Conservation (phyloP, 1,284 basidiomycete species). For the Coriolopsis trogii region DNA sequence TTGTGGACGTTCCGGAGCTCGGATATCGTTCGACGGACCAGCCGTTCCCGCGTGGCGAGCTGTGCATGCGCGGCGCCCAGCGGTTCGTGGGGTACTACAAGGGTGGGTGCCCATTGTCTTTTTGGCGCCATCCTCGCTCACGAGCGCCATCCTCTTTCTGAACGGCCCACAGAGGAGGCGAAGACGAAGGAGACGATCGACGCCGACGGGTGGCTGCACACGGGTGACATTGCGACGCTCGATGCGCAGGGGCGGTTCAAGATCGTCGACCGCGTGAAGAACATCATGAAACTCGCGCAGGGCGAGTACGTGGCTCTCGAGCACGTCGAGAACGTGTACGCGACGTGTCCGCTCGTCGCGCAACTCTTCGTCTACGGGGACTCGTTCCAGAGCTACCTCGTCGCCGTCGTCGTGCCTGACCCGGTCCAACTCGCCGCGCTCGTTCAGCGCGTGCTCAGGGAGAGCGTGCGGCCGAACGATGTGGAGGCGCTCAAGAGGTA, state of each 20-base stretch:
- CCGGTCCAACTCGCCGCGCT: slow-evolving; percentile 67
- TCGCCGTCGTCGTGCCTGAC: slow-evolving; percentile 86
- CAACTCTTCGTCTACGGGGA: slow-evolving; percentile 90
- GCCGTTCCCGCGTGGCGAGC: slow-evolving; percentile 91
- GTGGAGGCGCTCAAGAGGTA: slow-evolving; percentile 53
- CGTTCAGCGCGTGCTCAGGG: slow-evolving; percentile 60
- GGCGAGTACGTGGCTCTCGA: slow-evolving; percentile 99
- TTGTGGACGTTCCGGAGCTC: slow-evolving; percentile 89
- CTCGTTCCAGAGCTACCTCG: slow-evolving; percentile 80
- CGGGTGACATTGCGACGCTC: slow-evolving; percentile 87
- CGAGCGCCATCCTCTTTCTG: neutral
- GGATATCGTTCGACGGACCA: slow-evolving; percentile 87
- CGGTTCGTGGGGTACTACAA: slow-evolving; percentile 75
- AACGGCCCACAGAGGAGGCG: slow-evolving; percentile 55
- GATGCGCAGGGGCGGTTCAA: slow-evolving; percentile 82
- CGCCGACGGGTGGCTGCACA: slow-evolving; percentile 88
- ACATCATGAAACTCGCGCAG: slow-evolving; percentile 95
- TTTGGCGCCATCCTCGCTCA: neutral
- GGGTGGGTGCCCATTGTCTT: no score
- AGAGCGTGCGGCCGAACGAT: slow-evolving; percentile 57
- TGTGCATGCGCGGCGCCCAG: slow-evolving; percentile 73
- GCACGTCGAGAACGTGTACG: slow-evolving; percentile 88
- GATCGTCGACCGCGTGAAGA: slow-evolving; percentile 97
- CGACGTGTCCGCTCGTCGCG: slow-evolving; percentile 67
- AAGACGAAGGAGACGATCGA: slow-evolving; percentile 70